Conservation (phyloP, 805 yeast species). For the Pichia deserticola region DNA sequence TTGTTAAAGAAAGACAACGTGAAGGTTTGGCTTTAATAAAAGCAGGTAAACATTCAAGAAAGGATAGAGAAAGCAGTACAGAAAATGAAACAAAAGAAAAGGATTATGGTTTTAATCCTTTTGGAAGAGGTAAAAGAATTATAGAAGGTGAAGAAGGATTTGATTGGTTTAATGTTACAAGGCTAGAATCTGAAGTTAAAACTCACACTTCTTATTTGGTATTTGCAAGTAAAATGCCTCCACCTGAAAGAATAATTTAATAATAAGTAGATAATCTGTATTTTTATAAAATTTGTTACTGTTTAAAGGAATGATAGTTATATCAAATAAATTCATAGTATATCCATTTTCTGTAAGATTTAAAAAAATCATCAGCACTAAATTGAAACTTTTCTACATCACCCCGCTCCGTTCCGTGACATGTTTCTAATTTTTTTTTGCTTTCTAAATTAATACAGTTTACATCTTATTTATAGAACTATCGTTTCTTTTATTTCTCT, state of each 20-base stretch:
- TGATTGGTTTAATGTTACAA: slow-evolving; percentile 80
- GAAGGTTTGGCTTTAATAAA: slow-evolving; percentile 50
- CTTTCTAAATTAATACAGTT: no score
- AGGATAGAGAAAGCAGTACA: slow-evolving; percentile 1
- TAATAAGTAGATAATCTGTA: no score
- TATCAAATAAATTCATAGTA: no score
- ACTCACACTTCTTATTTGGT: slow-evolving; percentile 92
- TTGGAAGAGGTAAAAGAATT: slow-evolving; percentile 82
- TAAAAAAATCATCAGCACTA: no score
- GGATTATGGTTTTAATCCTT: slow-evolving; percentile 70
- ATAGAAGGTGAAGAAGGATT: slow-evolving; percentile 80
- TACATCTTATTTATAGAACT: no score
- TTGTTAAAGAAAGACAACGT: slow-evolving; percentile 63
- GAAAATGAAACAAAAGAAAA: slow-evolving; percentile 13
- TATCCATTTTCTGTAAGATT: no score
- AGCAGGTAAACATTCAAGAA: slow-evolving; percentile 11
- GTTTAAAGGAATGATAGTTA: no score
- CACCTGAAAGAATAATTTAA: background rate
- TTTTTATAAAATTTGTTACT: no score
- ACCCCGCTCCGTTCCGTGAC: no score
- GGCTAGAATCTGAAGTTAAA: slow-evolving; percentile 77
- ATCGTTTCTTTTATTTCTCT: no score
- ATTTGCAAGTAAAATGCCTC: slow-evolving; percentile 55
- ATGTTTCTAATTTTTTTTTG: no score
- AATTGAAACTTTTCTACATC: no score